A percentile compares a stretch with the other conserved stretches of the same genome.
Evolutionary conservation across 23 red algal genomes (phyloP).

Genomic region (Gracilaria gracilis): DNA sequence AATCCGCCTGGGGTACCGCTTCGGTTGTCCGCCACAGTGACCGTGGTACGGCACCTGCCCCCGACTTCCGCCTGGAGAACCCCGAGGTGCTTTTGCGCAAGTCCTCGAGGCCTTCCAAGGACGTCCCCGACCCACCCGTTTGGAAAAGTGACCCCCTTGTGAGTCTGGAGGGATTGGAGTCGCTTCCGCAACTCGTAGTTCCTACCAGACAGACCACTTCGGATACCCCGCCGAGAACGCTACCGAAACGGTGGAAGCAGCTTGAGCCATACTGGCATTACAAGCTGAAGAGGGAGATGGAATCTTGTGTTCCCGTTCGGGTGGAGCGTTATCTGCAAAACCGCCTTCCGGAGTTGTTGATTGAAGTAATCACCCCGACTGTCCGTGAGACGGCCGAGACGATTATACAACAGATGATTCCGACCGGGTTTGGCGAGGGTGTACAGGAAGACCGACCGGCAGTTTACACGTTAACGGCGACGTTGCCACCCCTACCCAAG

Average conservation of each 20-base stretch:
- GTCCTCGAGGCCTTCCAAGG: not conserved
- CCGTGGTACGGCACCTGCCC: not conserved
- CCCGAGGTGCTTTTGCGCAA: not conserved
- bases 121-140: not conserved
- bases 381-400: not conserved
- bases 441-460: not conserved
- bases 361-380: not conserved
- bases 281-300: slow-evolving; percentile 5
- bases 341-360: not conserved
- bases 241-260: slow-evolving; percentile 9
- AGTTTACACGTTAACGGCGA: slow-evolving; percentile 7
- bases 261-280: not conserved
- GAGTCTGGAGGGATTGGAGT: too few species aligned
- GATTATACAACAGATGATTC: not conserved
- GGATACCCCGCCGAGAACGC: not conserved
- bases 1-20: not conserved
- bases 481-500: slow-evolving; percentile 21
- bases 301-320: not conserved
- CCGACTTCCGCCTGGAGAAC: slow-evolving; percentile 6
- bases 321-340: not conserved
- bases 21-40: not conserved
- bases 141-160: too few species aligned
- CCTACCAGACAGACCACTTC: not conserved
- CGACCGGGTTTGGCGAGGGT: not conserved
- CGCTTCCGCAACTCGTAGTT: not conserved